phyloP scores from a whole-genome alignment of 495 filamentous ascomycete genomes.

The Durotheca rogersii region DNA sequence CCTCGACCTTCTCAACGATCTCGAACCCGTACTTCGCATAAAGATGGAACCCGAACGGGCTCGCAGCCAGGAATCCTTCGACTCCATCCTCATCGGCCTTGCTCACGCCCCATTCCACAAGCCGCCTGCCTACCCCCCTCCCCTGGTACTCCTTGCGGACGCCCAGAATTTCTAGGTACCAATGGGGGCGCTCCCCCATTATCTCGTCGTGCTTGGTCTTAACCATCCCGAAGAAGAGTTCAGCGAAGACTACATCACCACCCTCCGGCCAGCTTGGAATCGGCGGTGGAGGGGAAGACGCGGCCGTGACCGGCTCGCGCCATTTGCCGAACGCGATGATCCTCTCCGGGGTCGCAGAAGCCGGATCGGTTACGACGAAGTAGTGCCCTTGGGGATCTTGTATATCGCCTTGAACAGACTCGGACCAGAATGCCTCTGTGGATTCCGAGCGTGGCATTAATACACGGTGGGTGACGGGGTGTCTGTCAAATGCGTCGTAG shows the following conservation, averaged over 20 bases:
- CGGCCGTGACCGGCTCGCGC: constrained; percentile 22
- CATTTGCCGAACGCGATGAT: constrained; percentile 40
- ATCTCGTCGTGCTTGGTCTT: constrained; percentile 32
- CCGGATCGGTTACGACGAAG: constrained; percentile 24
- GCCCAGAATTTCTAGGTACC: constrained; percentile 51
- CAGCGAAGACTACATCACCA: constrained; percentile 30
- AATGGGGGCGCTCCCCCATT: constrained; percentile 39
- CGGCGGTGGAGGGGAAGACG: constrained; percentile 2
- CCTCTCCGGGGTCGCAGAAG: constrained; percentile 14
- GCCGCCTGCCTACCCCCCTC: constrained; percentile 48
- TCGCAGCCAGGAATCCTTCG: constrained; percentile 56
- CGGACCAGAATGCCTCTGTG: constrained; percentile 25
- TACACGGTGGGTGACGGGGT: constrained; percentile 18
- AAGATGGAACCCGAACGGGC: constrained; percentile 50
- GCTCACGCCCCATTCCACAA: constrained; percentile 52
- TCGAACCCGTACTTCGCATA: constrained; percentile 58
- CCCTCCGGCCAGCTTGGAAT: constrained; percentile 32
- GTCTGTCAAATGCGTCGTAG: constrained; percentile 34
- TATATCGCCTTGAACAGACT: constrained; percentile 20
- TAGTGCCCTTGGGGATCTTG: constrained; percentile 30
- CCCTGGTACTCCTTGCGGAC: constrained; percentile 50
- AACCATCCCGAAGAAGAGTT: constrained; percentile 35
- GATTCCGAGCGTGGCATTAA: constrained; percentile 11
- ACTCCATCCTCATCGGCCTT: constrained; percentile 50
- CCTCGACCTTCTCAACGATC: constrained; percentile 39